Base-by-base conservation (phyloP, 2,329 filamentous ascomycete species). In the Diaporthe eres region DNA sequence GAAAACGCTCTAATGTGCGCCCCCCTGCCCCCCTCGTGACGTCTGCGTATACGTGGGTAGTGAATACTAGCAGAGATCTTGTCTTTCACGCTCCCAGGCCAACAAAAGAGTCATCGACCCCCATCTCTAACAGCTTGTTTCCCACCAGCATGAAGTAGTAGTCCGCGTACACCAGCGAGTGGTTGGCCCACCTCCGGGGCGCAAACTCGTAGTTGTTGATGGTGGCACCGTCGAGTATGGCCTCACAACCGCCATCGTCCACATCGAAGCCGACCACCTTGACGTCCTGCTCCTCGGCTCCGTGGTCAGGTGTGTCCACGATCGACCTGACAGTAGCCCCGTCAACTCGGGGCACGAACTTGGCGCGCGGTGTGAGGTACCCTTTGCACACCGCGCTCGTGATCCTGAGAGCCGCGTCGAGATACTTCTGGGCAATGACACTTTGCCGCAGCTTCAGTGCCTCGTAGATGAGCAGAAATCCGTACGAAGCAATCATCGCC, bases 141-240 rank as follows among this genome's bases (percentile, higher is more conserved):
- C 87, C 87, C 49, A 87, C 83, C 44, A 87, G 80, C 19, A 88
- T 74, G 44, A 88, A 83, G 74, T 83, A 88, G 77, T 88, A 88
- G 75, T 88, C 87, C 0, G 87, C 87, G 78, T 88, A 88, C 0
- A 88, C 86, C 28, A 89, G 76, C 1, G 87, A 86, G 79, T 88
- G 86, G 72, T 88, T 81, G 8, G 84, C 83, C 80, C 86, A 87
- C 47, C 84, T 82, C 63, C 83, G 82, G 34, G 85, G 86, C 13
- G 86, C 86, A 79, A 85, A 84, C 75, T 86, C 82, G 61, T 86
- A 86, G 77, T 87, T 86, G 73, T 88, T 88, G 15, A 87, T 86
- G 1, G 87, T 88, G 6, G 86, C 84, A 70, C 87, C 85, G 17
- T 82, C 80, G 10, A 89, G 76, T 25, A 89, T 87, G 9, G 85